Evolutionary conservation across 768 basidiomycete genomes (phyloP).

Genomic region (Cubamyces sp.): DNA sequence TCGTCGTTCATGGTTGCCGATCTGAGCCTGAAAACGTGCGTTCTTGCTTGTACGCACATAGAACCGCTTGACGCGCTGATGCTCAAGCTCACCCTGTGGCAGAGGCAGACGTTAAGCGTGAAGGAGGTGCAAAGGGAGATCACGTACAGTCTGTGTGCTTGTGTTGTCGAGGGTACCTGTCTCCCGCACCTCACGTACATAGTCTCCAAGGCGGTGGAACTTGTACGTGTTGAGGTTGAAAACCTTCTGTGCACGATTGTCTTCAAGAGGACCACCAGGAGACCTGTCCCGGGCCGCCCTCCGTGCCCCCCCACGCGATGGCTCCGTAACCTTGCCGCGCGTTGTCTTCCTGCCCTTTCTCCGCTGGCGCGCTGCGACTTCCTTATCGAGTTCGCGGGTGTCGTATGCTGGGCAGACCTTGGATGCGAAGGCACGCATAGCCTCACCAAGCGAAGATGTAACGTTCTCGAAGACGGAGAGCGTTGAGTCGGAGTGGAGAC

Average conservation of each 20-base stretch:
- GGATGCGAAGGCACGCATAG: constrained; percentile 39
- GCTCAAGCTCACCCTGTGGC: no score
- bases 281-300: not conserved
- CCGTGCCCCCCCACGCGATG: not conserved
- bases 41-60: no score
- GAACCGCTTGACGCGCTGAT: no score
- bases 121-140: no score
- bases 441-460: constrained; percentile 36
- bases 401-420: constrained; percentile 32
- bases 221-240: constrained; percentile 34
- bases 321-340: not conserved
- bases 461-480: constrained; percentile 31
- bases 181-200: no score
- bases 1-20: no score
- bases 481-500: constrained; percentile 43
- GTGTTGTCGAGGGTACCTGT: no score
- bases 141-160: no score
- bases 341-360: constrained; percentile 1
- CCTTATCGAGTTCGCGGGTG: constrained; percentile 42
- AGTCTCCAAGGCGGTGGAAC: constrained; percentile 32
- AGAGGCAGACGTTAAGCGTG: no score
- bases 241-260: not conserved
- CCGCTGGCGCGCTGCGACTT: constrained; percentile 32
- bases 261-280: no score
- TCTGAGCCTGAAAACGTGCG: no score